These are phyloP conservation scores for Oryza glumipatula DNA, from an alignment of 176 grass and related monocot species.

Conservation along the genomic window DNA sequence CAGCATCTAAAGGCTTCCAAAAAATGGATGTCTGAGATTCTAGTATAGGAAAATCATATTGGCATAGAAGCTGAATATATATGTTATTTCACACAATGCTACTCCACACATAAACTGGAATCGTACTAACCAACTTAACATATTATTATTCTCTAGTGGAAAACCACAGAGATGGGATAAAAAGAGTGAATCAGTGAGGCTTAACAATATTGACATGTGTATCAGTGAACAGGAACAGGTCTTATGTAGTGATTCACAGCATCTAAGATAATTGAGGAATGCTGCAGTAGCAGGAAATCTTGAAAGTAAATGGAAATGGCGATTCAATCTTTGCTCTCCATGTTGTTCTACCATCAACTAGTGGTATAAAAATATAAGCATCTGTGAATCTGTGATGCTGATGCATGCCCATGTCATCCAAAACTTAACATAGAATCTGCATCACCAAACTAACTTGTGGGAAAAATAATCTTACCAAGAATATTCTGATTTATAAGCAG, in stretches of 20 bases:
- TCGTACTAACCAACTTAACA: not conserved
- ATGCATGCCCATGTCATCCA: not conserved
- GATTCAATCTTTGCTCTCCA: not conserved
- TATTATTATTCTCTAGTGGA: conserved; percentile 11
- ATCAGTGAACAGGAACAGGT: not conserved
- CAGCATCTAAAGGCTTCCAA: not conserved
- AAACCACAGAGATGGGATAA: conserved; percentile 11
- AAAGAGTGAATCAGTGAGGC: not conserved
- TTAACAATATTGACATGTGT: not conserved
- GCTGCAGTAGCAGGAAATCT: not conserved
- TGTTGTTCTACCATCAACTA: not conserved
- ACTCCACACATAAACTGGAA: conserved; percentile 20
- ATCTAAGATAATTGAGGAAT: not conserved
- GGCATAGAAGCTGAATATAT: not conserved
- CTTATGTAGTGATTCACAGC: not conserved
- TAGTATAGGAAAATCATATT: not conserved
- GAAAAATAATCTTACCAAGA: not conserved
- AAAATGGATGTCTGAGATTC: not conserved
- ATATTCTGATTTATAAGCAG: conserved; percentile 15
- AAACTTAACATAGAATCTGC: not conserved
- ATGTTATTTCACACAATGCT: conserved; percentile 24
- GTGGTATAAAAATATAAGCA: not conserved
- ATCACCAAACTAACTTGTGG: conserved; percentile 11
- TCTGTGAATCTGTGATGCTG: not conserved
- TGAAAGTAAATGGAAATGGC: conserved; percentile 21